Conservation (phyloP, 1,139 yeast species). For the Pichia sp. region DNA sequence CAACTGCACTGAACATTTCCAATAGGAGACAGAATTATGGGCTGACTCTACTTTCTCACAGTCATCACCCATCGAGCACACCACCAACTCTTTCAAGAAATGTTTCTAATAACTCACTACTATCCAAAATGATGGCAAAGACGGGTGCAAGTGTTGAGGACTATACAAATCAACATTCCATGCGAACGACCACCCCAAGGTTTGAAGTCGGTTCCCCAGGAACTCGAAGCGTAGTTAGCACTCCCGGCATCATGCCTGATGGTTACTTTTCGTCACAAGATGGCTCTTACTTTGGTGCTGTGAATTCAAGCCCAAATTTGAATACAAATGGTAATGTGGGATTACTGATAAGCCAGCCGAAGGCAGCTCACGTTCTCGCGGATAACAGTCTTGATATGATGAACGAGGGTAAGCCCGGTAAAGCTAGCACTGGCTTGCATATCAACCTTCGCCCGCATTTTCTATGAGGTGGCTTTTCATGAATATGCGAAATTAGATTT, state of each 20-base stretch:
- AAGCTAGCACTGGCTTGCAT: neutral
- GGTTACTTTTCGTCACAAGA: conserved; percentile 5
- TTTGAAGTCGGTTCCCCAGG: conserved; percentile 16
- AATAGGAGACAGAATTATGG: neutral
- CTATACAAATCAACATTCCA: neutral
- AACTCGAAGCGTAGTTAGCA: conserved; percentile 8
- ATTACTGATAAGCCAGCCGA: conserved; percentile 1
- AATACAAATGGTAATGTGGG: neutral
- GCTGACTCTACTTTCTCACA: conserved; percentile 1
- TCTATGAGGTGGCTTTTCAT: neutral
- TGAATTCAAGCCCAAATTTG: neutral
- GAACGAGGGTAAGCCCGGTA: neutral
- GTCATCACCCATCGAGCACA: conserved; percentile 21
- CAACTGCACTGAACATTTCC: neutral
- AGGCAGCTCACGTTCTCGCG: neutral
- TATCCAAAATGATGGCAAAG: conserved; percentile 1
- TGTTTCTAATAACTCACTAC: conserved; percentile 14
- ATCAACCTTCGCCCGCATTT: neutral
- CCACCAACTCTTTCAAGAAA: conserved; percentile 31
- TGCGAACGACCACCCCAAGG: neutral
- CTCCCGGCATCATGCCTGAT: conserved; percentile 7
- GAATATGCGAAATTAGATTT: neutral
- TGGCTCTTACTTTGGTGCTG: neutral
- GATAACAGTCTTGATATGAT: neutral
- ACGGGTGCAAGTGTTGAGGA: neutral